These are phyloP conservation scores for Secale cereale DNA, from an alignment of 176 grass and related monocot genomes.

Conservation along the genomic window DNA sequence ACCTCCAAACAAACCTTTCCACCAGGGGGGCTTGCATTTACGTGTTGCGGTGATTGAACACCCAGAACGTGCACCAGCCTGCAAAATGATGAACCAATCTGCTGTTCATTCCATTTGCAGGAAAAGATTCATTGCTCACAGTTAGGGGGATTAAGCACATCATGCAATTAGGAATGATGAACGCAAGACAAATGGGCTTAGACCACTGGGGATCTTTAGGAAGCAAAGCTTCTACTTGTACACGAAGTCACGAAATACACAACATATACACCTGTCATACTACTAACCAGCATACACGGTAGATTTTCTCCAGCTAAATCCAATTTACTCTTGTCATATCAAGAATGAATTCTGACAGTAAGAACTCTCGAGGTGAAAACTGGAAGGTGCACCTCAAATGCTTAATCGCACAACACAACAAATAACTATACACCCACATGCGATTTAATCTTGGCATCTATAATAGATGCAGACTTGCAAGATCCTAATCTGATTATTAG, in stretches of 20 bases:
- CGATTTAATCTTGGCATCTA: neutral
- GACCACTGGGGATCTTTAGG: neutral
- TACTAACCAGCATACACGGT: neutral
- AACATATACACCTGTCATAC: neutral
- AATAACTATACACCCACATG: neutral
- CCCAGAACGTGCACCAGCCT: constrained; percentile 68
- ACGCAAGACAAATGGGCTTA: neutral
- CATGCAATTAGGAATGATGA: neutral
- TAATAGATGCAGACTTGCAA: neutral
- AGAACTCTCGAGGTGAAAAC: neutral
- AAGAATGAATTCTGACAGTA: no score
- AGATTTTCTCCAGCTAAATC: neutral
- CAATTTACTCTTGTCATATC: neutral
- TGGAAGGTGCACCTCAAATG: neutral
- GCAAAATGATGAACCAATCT: neutral
- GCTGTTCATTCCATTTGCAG: neutral
- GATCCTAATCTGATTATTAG: neutral
- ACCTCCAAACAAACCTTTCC: constrained; percentile 64
- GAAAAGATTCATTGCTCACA: neutral
- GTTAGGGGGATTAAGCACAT: neutral
- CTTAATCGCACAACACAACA: neutral
- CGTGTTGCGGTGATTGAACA: constrained; percentile 76
- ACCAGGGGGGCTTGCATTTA: constrained; percentile 84
- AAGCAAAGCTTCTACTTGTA: neutral
- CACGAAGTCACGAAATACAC: neutral